These are phyloP conservation scores for Cladosporium sp. DNA, from an alignment of 2,329 filamentous ascomycete species.

Conservation along the genomic window DNA sequence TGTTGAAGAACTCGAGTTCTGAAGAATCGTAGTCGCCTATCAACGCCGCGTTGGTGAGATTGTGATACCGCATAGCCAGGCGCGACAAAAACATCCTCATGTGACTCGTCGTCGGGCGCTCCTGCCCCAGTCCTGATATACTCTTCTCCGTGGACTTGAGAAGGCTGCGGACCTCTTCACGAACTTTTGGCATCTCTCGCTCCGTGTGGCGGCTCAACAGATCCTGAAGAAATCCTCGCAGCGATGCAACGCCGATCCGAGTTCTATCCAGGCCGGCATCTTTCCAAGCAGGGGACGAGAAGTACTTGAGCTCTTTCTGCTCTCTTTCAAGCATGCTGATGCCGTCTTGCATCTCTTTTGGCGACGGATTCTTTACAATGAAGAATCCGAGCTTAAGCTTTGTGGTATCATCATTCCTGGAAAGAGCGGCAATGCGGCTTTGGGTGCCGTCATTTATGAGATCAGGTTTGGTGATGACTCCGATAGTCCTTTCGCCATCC, in stretches of 20 bases:
- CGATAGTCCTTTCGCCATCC: constrained; percentile 32
- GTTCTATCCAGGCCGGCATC: neutral
- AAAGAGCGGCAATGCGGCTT: constrained; percentile 29
- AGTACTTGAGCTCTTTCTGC: neutral
- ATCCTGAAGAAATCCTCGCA: neutral
- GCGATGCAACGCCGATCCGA: neutral
- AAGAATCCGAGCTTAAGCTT: constrained; percentile 36
- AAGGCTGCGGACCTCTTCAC: neutral
- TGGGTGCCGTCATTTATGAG: constrained; percentile 28
- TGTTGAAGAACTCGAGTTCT: neutral
- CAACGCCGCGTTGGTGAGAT: constrained; percentile 25
- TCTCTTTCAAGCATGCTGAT: neutral
- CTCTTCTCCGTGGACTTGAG: neutral
- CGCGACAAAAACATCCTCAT: constrained; percentile 11
- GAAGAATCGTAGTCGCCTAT: constrained; percentile 26
- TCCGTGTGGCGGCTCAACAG: neutral
- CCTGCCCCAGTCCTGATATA: neutral
- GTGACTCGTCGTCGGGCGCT: neutral
- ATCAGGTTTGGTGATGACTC: constrained; percentile 39
- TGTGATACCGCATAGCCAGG: constrained; percentile 25
- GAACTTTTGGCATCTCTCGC: neutral
- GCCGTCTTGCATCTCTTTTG: neutral
- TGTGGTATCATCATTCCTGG: constrained; percentile 31
- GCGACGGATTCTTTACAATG: constrained; percentile 32
- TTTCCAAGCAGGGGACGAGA: neutral